Base-by-base conservation (phyloP, 1,139 yeast species). In the Meyerozyma guilliermondii region DNA sequence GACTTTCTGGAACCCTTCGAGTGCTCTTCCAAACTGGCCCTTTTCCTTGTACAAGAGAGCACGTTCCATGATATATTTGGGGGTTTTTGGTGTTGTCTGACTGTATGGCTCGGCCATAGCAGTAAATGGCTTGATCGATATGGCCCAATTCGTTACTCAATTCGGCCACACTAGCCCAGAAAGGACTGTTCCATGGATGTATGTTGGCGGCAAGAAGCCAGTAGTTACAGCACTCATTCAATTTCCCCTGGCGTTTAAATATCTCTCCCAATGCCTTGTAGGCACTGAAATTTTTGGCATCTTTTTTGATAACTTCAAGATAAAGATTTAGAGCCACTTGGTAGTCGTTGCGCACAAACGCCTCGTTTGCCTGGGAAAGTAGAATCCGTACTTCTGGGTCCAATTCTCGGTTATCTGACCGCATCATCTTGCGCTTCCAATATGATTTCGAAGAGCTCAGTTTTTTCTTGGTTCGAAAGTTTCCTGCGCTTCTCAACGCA, bases 221-320 rank as follows among this genome's bases (percentile, higher is more conserved):
- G 30, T 87, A 82, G 45, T 80, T 79, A 55, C 95, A 82, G 48
- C 96, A 87, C 53, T 83, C 83, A 50, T 81, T 78, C 41, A 76
- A 60, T 41, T 84, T 76, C 0, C 86, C 88, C 46, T 80, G 80
- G 43, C 79, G 75, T 46, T 81, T 78, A 52, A 86, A 85, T 36
- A 92, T 87, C 52, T 86, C 95, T 38, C 95, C 97, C 43, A 92
- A 66, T 2, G 94, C 79, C 53, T 83, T 86, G 61, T 87, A 91
- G 0, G 98, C 97, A 44, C 83, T 77, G 60, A 81, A 83, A 51
- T 88, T 87, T 49, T 78, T 78, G 9, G 87, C 82, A 55, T 92
- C 97, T 46, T 78, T 69, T 49, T 81, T 77, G 50, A 92, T 81
- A 8, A 89, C 95, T 52, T 87, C 91, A 39, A 77, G 72, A 51